Base-by-base conservation (phyloP, 108 stramenopile species). In the Fistulifera solaris region DNA sequence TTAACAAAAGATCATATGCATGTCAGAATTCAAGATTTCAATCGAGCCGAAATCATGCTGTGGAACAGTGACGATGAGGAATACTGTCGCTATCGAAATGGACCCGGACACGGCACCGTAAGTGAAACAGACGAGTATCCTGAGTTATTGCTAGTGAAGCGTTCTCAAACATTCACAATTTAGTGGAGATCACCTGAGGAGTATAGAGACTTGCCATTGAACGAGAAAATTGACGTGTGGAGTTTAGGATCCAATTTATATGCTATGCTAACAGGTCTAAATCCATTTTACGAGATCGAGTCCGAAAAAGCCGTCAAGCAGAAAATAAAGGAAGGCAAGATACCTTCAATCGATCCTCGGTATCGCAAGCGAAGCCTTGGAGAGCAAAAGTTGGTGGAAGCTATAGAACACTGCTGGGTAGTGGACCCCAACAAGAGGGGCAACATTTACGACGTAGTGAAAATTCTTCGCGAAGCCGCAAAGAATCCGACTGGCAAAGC, bases 21-120 rank as follows among this genome's bases (percentile, higher is more conserved):
- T 40, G 8, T 85, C 22, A 92, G 85, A 58, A 51, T 92, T 11
- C 82, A 85, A 21, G 89, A 92, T 57, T 92, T 80, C 61, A 92
- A 92, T 41, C 63, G 85, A 25, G 89, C 89, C 0, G 80, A 85
- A 51, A 55, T 80, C 31, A 55, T 82, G 54, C 64, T 81, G 16
- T 85, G 44, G 46, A 76, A 87, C 52, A 57, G 56, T 18, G 42
- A 62, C 0, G 46, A 67, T 8, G 25, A 65, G 15, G 48, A 59
- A 31, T 91, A 87, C 61, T 91, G 89, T 56, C 70, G 67, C 48
- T 85, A 77, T 27, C 40, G 46, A 0, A 76, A 84, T 45, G 87
- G 87, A 2, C 22, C 1, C 31, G 76, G 55, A 13, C 7, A 51
- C 19, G 31, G 31, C 3, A 8, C n/a, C 59, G 59, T 0, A 56